Conservation (phyloP, 371 early-diverging fungal species). For the Actinomucor elegans region DNA sequence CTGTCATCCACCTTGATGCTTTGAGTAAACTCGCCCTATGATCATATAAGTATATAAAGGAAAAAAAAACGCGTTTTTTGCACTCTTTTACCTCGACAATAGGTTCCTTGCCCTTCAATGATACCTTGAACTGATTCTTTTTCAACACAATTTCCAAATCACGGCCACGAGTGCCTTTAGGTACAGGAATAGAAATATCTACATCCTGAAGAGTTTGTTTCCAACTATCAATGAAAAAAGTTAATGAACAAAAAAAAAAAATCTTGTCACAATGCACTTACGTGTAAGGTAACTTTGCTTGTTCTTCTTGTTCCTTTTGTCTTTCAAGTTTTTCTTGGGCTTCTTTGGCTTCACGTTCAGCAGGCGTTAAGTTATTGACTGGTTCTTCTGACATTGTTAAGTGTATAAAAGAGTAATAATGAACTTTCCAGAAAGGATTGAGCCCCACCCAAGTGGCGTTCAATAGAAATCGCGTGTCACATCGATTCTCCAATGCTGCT, state of each 20-base stretch:
- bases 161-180: slow-evolving; percentile 71
- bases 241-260: background rate
- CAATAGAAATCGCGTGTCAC: no score
- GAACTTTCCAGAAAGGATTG: slow-evolving; percentile 4
- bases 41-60: background rate
- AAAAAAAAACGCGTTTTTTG: background rate
- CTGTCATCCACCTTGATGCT: slow-evolving; percentile 77
- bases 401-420: background rate
- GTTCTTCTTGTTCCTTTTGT: slow-evolving; percentile 44
- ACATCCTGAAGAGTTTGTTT: slow-evolving; percentile 87
- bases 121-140: slow-evolving; percentile 67
- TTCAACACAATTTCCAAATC: slow-evolving; percentile 72
- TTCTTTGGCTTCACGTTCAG: slow-evolving; percentile 32
- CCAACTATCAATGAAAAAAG: slow-evolving; percentile 52
- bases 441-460: no score
- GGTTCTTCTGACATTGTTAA: slow-evolving; percentile 16
- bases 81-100: slow-evolving; percentile 64
- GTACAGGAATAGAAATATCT: slow-evolving; percentile 73
- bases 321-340: slow-evolving; percentile 35
- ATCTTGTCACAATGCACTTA: slow-evolving; percentile 4
- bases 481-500: no score
- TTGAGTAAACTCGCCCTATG: slow-evolving; percentile 74
- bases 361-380: slow-evolving; percentile 31
- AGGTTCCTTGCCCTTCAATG: slow-evolving; percentile 74
- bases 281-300: slow-evolving; percentile 57